Conservation (phyloP, 129 eudicot species). For the Chrysanthemum lavandulifolium region DNA sequence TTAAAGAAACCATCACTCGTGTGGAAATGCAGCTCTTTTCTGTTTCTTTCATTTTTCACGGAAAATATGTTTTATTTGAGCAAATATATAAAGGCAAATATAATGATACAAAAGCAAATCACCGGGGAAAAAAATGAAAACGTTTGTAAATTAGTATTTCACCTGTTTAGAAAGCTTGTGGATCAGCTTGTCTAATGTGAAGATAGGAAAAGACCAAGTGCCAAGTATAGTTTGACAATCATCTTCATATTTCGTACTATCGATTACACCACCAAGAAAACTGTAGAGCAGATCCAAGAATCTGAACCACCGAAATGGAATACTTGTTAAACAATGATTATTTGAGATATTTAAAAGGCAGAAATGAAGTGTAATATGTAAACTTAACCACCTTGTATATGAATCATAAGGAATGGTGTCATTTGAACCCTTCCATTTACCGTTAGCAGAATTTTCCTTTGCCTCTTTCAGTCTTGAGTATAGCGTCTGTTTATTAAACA, state of each 20-base stretch:
- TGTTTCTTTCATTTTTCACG: not conserved
- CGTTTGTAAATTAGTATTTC: conserved; percentile 2
- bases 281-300: conserved; percentile 49
- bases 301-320: conserved; percentile 39
- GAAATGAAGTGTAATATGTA: conserved; percentile 1
- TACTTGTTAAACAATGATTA: conserved; percentile 14
- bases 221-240: conserved; percentile 84
- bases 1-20: not conserved
- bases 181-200: conserved; percentile 91
- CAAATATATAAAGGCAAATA: not conserved
- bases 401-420: conserved; percentile 52
- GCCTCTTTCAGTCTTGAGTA: conserved; percentile 84
- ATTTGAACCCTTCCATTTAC: conserved; percentile 72
- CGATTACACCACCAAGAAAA: conserved; percentile 51
- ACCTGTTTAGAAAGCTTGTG: conserved; percentile 91
- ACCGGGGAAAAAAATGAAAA: not conserved
- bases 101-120: not conserved
- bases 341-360: conserved; percentile 9
- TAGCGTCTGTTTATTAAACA: not conserved
- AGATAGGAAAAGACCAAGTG: conserved; percentile 75
- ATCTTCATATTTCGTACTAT: conserved; percentile 87
- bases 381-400: conserved; percentile 49
- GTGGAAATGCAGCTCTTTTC: conserved; percentile 16
- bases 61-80: not conserved
- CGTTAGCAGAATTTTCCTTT: conserved; percentile 65